Evolutionary conservation across 176 grass and related monocot genomes (phyloP).

Genomic region (Triticum timopheevii): DNA sequence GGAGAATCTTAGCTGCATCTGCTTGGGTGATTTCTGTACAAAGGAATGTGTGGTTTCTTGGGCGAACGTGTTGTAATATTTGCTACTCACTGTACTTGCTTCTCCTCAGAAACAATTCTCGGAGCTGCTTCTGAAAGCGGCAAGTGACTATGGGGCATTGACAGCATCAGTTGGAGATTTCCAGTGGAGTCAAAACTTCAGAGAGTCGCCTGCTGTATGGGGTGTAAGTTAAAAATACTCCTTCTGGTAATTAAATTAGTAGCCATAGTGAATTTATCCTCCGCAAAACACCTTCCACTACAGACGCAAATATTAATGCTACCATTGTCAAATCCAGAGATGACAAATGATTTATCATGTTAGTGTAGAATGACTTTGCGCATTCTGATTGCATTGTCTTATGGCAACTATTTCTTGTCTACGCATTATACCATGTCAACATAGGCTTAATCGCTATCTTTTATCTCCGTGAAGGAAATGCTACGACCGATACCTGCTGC

Average conservation of each 20-base stretch:
- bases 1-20: not conserved
- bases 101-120: constrained; percentile 93
- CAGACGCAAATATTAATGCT: not conserved
- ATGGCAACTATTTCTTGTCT: not conserved
- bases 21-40: not conserved
- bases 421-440: not conserved
- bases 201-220: constrained; percentile 92
- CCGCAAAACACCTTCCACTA: not conserved
- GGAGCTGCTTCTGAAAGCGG: constrained; percentile 92
- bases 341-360: not conserved
- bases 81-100: not conserved
- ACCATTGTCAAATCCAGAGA: not conserved
- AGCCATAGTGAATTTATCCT: too few relatives aligned
- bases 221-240: constrained; percentile 56
- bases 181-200: constrained; percentile 99
- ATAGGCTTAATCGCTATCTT: not conserved
- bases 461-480: constrained; percentile 77
- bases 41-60: not conserved
- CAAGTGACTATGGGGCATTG: constrained; percentile 91
- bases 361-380: not conserved
- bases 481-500: constrained; percentile 88
- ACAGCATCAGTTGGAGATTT: constrained; percentile 91
- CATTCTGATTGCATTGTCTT: not conserved
- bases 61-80: not conserved
- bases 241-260: not conserved